Percentiles rank a stretch among this genome's conserved stretches.
Evolutionary conservation across 1,284 basidiomycete genomes (phyloP).

Genomic region (Cutaneotrichosporon sp.): DNA sequence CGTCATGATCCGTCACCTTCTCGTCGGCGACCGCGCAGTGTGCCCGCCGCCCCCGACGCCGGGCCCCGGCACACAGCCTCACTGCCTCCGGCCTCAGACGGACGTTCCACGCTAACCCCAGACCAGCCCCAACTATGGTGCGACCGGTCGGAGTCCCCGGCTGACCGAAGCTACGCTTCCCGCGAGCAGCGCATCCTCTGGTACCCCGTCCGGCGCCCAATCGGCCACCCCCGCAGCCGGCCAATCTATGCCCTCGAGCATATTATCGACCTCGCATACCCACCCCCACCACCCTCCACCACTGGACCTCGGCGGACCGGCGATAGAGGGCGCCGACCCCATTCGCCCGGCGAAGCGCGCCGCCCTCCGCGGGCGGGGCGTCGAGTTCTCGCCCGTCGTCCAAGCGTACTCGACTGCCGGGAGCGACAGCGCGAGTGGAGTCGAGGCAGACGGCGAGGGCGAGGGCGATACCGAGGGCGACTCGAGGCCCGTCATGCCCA

Average conservation of each 20-base stretch:
- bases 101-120: slow-evolving; percentile 11
- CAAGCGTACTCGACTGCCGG: slow-evolving; percentile 4
- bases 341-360: background rate
- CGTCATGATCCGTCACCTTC: no score
- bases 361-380: slow-evolving; percentile 1
- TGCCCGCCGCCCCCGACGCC: no score
- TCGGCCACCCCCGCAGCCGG: background rate
- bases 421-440: background rate
- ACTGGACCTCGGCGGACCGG: slow-evolving; percentile 44
- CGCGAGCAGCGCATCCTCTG: background rate
- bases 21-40: no score
- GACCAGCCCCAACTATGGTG: slow-evolving; percentile 31
- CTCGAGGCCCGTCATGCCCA: background rate
- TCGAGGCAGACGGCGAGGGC: background rate
- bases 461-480: slow-evolving; percentile 3
- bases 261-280: background rate
- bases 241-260: background rate
- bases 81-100: no score
- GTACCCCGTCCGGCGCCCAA: background rate
- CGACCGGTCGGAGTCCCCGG: slow-evolving; percentile 36
- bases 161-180: slow-evolving; percentile 14
- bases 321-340: slow-evolving; percentile 7
- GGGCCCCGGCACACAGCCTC: no score
- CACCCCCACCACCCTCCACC: slow-evolving; percentile 32
- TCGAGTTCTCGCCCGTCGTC: slow-evolving; percentile 19